A percentile compares a stretch with the other conserved stretches of the same genome.
Evolutionary conservation across 176 grass and related monocot genomes (phyloP).

Genomic region (Dactylis glomerata): DNA sequence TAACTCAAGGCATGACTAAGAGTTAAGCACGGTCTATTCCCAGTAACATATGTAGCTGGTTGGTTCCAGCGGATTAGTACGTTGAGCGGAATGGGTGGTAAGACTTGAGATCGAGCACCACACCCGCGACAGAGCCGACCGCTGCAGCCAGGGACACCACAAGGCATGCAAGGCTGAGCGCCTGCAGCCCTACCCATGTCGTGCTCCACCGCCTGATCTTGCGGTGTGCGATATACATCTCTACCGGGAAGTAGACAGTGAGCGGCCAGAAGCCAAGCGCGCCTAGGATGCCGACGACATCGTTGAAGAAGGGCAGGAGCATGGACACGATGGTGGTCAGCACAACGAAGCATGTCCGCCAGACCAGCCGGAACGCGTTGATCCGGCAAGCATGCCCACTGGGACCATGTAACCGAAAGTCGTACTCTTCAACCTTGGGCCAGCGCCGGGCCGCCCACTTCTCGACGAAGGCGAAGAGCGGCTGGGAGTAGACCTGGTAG

Average conservation of each 20-base stretch:
- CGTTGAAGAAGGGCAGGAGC: slow-evolving; percentile 61
- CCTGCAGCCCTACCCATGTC: slow-evolving; percentile 29
- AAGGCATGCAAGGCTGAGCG: slow-evolving; percentile 42
- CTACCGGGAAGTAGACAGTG: slow-evolving; percentile 85
- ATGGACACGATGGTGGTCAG: slow-evolving; percentile 45
- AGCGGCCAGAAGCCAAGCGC: slow-evolving; percentile 91
- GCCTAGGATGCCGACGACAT: slow-evolving; percentile 54
- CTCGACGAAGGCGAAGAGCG: slow-evolving; percentile 39
- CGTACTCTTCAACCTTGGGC: slow-evolving; percentile 32
- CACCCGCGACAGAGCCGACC: slow-evolving; percentile 43
- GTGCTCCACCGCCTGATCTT: slow-evolving; percentile 33
- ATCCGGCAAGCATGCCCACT: slow-evolving; percentile 18
- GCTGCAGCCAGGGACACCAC: slow-evolving; percentile 43
- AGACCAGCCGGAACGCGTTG: slow-evolving; percentile 52
- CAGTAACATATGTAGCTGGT: neutral
- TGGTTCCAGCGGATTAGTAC: neutral
- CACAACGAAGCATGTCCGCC: slow-evolving; percentile 45
- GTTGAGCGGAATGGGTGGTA: slow-evolving; percentile 35
- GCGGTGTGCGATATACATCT: slow-evolving; percentile 51
- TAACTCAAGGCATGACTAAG: neutral
- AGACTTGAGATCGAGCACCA: slow-evolving; percentile 43
- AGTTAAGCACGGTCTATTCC: neutral
- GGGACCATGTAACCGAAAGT: neutral
- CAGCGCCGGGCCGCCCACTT: neutral
- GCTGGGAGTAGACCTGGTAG: slow-evolving; percentile 72